Evolutionary conservation across 1,139 yeast species (phyloP), one percentile per base, ranked within the genome.

Genomic region (Debaryomyces udenii): DNA sequence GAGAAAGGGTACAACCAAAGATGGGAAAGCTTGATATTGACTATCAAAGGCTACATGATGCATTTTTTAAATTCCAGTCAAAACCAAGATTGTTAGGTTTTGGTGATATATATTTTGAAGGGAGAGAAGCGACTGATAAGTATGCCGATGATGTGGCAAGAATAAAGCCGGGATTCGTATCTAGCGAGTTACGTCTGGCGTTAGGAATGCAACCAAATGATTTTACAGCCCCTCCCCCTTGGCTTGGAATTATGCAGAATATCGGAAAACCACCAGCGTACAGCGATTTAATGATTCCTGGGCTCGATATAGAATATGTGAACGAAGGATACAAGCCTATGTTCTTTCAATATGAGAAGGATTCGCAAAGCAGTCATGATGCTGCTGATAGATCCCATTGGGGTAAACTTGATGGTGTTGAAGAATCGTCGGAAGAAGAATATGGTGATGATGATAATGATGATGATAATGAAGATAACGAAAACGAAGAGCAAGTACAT

Each of bases 1-100:
- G 98, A 47, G 94, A 87, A 43, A 74, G 86, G 40, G 95, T 91
- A 0, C 96, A 89, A 58, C 97, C 97, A 0, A 89, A 88, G 58
- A 72, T 89, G 80, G 96, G 96, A 1, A 74, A 82, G 43, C 64
- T 93, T 20, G 99, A 93, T 61, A 78, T 93, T 27, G 98, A 93
- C 60, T 91, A 86, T 58, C 85, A 79, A 47, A 86, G 83, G 50
- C 64, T 93, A 20, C 83, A 90, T 56, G 86, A 88, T 57, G 96
- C 97, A 0, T 91, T 93, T 55, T 93, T 88, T 74, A 83, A 84
- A 56, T 70, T 76, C 52, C 95, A 88, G 55, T 76, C 85, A 27
- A 83, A 81, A 52, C 98, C 98, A 0, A 69, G 75, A 37, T 51
- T 90, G 40, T 74, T 78, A 24, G 72, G 70, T 2, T 83, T 72